These are phyloP conservation scores for Kluyveromyces wickerhamii DNA, from an alignment of 805 yeast species.

Conservation along the genomic window DNA sequence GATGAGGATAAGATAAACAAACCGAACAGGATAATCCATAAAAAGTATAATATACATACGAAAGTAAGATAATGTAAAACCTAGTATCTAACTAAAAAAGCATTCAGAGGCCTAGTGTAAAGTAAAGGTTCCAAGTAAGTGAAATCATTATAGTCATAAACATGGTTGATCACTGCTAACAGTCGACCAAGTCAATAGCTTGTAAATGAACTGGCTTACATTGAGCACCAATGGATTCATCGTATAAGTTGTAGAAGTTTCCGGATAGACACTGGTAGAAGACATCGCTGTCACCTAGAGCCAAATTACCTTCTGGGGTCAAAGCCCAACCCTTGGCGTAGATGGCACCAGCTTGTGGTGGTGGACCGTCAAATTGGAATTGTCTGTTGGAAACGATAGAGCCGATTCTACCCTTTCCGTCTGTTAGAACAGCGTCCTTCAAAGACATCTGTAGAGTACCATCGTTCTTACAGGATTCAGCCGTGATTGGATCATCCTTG, in stretches of 20 bases:
- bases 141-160: too few species aligned
- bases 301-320: constrained; percentile 44
- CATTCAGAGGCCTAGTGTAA: neutral
- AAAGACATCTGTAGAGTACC: constrained; percentile 45
- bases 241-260: constrained; percentile 60
- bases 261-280: constrained; percentile 65
- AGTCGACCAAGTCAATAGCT: constrained; percentile 40
- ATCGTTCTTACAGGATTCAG: constrained; percentile 33
- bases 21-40: too few species aligned
- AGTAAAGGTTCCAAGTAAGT: neutral
- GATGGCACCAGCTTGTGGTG: constrained; percentile 62
- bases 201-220: constrained; percentile 48
- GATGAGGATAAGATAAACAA: too few species aligned
- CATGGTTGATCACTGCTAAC: constrained; percentile 14
- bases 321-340: constrained; percentile 55
- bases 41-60: too few species aligned
- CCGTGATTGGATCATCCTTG: constrained; percentile 22
- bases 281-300: constrained; percentile 45
- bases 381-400: constrained; percentile 65
- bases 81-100: too few species aligned
- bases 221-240: constrained; percentile 43
- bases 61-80: too few species aligned
- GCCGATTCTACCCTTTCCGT: constrained; percentile 52
- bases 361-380: constrained; percentile 69
- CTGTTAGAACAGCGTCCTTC: constrained; percentile 40